Evolutionary conservation across 192 early-diverging fungal species (phyloP).

Genomic region (Dissophora ornata): DNA sequence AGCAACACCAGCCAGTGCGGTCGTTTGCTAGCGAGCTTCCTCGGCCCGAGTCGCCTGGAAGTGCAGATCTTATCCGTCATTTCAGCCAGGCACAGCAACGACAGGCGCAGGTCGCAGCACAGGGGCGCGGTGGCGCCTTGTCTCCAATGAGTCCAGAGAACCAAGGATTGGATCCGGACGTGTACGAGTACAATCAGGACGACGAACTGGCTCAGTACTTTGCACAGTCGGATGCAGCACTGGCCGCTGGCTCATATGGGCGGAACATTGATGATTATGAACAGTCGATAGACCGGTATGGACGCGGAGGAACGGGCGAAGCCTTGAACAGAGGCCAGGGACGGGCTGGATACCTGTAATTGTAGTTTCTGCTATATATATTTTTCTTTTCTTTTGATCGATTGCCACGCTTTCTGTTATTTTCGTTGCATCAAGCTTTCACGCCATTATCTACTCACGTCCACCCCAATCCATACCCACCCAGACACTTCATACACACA

Average conservation of each 20-base stretch:
- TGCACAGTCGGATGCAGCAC: slow-evolving; percentile 39
- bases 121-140: not conserved
- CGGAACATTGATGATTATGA: slow-evolving; percentile 15
- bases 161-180: slow-evolving; percentile 26
- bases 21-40: slow-evolving; percentile 16
- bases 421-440: not conserved
- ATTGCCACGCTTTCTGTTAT: not conserved
- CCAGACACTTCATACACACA: slow-evolving; percentile 7
- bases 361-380: not conserved
- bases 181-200: slow-evolving; percentile 49
- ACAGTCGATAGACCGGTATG: not conserved
- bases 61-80: slow-evolving; percentile 45
- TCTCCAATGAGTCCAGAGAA: not conserved
- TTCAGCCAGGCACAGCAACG: slow-evolving; percentile 49
- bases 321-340: not conserved
- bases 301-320: slow-evolving; percentile 9
- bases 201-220: slow-evolving; percentile 49
- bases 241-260: slow-evolving; percentile 20
- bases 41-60: slow-evolving; percentile 31
- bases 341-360: slow-evolving; percentile 20
- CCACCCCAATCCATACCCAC: not conserved
- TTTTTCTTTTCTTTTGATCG: not conserved
- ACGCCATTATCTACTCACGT: not conserved
- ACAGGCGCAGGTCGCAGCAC: slow-evolving; percentile 20
- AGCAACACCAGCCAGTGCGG: slow-evolving; percentile 5